Evolutionary conservation across 2,329 filamentous ascomycete species (phyloP).

Genomic region (Rhynchosporium graminicola): DNA sequence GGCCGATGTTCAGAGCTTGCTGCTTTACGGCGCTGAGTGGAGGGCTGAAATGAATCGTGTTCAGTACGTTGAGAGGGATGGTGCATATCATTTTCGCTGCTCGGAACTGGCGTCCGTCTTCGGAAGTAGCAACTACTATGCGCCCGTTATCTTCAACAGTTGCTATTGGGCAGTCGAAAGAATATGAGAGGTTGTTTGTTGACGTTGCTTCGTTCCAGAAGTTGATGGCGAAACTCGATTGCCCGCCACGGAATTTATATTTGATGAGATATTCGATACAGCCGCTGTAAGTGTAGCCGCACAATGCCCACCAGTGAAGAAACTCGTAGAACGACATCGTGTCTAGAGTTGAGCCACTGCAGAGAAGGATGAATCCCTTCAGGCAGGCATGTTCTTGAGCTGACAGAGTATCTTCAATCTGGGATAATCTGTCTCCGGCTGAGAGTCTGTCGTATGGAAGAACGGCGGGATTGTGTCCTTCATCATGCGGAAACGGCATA

Average conservation of each 20-base stretch:
- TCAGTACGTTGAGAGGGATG: constrained; percentile 49
- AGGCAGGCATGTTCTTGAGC: constrained; percentile 45
- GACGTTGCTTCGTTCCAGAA: constrained; percentile 48
- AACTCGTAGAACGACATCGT: constrained; percentile 50
- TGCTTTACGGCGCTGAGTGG: constrained; percentile 42
- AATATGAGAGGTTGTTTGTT: constrained; percentile 44
- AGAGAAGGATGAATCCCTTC: constrained; percentile 47
- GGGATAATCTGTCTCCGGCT: constrained; percentile 45
- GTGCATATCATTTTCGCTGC: constrained; percentile 45
- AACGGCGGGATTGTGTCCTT: constrained; percentile 40
- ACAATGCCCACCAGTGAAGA: constrained; percentile 51
- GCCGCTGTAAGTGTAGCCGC: constrained; percentile 45
- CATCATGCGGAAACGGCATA: constrained; percentile 46
- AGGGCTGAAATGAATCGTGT: constrained; percentile 45
- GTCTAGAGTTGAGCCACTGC: constrained; percentile 46
- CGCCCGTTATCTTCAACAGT: neutral
- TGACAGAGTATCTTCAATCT: constrained; percentile 44
- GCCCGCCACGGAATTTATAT: constrained; percentile 47
- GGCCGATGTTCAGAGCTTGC: constrained; percentile 43
- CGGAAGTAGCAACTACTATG: neutral
- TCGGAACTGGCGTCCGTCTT: constrained; percentile 38
- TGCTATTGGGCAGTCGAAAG: constrained; percentile 45
- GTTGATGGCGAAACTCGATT: constrained; percentile 48
- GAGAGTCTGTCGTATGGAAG: constrained; percentile 45
- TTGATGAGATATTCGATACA: constrained; percentile 45